Percentiles rank a stretch among this genome's conserved stretches.
Evolutionary conservation across 306 rosid species (phyloP).

Genomic region (Medicago ruthenica): DNA sequence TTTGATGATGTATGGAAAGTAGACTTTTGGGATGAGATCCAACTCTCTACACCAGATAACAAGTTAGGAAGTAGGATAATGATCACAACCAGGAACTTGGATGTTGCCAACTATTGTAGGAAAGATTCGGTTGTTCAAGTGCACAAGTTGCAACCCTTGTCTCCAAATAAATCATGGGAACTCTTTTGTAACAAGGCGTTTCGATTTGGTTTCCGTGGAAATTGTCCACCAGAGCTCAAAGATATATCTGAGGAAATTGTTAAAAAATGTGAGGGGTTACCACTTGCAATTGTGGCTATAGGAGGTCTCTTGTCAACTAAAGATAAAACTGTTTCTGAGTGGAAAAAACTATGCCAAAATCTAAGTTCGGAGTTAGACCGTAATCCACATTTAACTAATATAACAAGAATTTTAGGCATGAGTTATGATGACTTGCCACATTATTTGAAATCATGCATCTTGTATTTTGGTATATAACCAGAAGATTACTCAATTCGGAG

Average conservation of each 20-base stretch:
- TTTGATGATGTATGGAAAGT: slow-evolving; percentile 30
- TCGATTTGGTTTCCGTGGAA: background rate
- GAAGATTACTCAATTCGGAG: slow-evolving; percentile 8
- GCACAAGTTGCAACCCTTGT: background rate
- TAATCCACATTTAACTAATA: background rate
- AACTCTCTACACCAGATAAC: background rate
- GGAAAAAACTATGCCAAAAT: slow-evolving; percentile 9
- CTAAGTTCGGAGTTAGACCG: slow-evolving; percentile 3
- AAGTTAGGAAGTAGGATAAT: background rate
- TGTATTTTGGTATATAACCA: slow-evolving; percentile 44
- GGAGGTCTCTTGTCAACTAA: slow-evolving; percentile 15
- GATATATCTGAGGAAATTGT: background rate
- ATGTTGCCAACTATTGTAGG: slow-evolving; percentile 26
- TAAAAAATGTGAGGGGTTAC: background rate
- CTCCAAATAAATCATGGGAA: slow-evolving; percentile 24
- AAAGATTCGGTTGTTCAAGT: slow-evolving; percentile 14
- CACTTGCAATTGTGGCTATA: background rate
- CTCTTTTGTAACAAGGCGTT: background rate
- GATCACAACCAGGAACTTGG: slow-evolving; percentile 17
- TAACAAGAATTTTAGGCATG: slow-evolving; percentile 16
- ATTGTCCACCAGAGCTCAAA: background rate
- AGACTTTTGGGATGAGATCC: background rate
- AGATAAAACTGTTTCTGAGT: slow-evolving; percentile 4
- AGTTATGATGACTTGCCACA: slow-evolving; percentile 40
- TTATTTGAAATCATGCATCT: slow-evolving; percentile 29